A percentile compares a stretch with the other conserved stretches of the same genome.
These are phyloP conservation scores for Nyssa sinensis DNA, from an alignment of 148 eudicot species.

Conservation along the genomic window DNA sequence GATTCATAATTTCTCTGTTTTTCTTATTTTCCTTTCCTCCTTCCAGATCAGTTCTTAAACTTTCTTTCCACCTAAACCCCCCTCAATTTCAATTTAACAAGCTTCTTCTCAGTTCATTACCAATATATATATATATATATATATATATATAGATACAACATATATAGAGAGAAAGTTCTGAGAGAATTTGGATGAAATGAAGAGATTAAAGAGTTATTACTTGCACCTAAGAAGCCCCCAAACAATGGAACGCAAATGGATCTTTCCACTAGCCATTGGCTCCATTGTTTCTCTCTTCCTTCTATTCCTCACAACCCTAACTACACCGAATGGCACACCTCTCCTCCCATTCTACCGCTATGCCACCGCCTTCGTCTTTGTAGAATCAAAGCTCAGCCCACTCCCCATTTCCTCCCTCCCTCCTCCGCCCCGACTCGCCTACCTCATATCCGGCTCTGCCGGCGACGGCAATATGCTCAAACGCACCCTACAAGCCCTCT, in stretches of 20 bases:
- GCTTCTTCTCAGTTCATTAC: neutral
- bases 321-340: conserved; percentile 24
- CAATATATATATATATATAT: neutral
- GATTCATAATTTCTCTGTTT: neutral
- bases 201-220: conserved; percentile 44
- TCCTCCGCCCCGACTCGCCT: conserved; percentile 36
- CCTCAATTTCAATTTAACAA: neutral
- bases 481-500: conserved; percentile 29
- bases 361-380: conserved; percentile 30
- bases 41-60: neutral
- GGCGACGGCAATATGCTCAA: conserved; percentile 28
- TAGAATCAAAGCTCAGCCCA: conserved; percentile 55
- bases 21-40: neutral
- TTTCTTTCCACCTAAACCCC: neutral
- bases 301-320: conserved; percentile 48
- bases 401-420: conserved; percentile 18
- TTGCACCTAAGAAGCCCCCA: conserved; percentile 37
- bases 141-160: neutral
- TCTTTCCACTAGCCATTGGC: conserved; percentile 53
- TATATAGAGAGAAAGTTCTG: neutral
- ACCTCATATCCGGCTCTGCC: conserved; percentile 35
- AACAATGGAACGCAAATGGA: conserved; percentile 47
- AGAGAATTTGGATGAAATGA: conserved; percentile 25
- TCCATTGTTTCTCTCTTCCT: conserved; percentile 42
- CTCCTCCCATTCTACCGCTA: conserved; percentile 19